Percentiles rank a stretch among this genome's conserved stretches.
phyloP scores from a whole-genome alignment of 2,329 filamentous ascomycete species.

The Neopestalotiopsis rosae region DNA sequence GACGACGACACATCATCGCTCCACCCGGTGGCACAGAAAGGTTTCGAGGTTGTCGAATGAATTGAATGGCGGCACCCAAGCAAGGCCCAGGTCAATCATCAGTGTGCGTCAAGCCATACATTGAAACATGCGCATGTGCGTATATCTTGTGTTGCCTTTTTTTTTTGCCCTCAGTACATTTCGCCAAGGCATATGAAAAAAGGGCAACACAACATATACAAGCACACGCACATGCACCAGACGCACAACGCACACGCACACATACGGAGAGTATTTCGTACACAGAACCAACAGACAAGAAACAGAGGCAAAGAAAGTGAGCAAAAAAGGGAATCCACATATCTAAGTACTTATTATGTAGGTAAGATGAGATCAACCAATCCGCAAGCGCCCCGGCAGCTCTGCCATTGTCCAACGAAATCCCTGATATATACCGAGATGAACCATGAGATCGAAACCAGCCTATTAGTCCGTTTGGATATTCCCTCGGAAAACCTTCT shows the following conservation, averaged over 20 bases:
- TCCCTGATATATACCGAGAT: constrained; percentile 23
- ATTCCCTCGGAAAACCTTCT: constrained; percentile 3
- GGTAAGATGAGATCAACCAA: constrained; percentile 22
- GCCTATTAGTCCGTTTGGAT: constrained; percentile 19
- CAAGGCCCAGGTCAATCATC: not conserved
- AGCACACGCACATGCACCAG: too few relatives aligned
- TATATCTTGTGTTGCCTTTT: not conserved
- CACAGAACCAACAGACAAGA: not conserved
- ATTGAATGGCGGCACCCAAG: constrained; percentile 3
- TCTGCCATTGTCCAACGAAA: constrained; percentile 18
- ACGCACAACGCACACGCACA: too few relatives aligned
- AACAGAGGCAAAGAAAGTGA: not conserved
- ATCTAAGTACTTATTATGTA: not conserved
- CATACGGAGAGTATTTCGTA: too few relatives aligned
- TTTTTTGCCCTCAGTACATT: too few relatives aligned
- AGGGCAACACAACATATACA: too few relatives aligned
- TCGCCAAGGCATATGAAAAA: too few relatives aligned
- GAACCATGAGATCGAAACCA: constrained; percentile 20
- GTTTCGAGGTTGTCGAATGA: too few relatives aligned
- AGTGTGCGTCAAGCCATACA: not conserved
- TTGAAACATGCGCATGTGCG: not conserved
- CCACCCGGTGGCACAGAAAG: not conserved
- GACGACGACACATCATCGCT: constrained; percentile 7
- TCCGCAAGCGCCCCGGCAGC: constrained; percentile 16
- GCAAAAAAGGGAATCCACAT: not conserved